phyloP scores from a whole-genome alignment of 2,329 filamentous ascomycete genomes.

The Trichophaea hybrida region DNA sequence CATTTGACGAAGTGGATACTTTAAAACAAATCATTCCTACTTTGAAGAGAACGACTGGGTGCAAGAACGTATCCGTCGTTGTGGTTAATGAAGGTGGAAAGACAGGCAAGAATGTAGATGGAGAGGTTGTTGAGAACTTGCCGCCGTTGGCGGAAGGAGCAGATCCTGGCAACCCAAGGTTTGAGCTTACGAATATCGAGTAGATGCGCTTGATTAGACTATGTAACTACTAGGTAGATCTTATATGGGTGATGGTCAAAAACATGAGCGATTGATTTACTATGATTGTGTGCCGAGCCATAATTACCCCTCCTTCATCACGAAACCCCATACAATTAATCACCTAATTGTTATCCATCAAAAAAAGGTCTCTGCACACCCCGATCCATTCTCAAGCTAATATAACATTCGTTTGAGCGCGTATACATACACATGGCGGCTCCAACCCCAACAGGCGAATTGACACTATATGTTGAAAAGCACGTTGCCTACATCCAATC shows the following conservation, averaged over 20 bases:
- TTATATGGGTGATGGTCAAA: not conserved
- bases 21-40: slow-evolving; percentile 64
- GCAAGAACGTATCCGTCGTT: slow-evolving; percentile 57
- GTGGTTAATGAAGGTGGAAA: slow-evolving; percentile 56
- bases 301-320: not conserved
- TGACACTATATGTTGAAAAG: slow-evolving; percentile 37
- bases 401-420: not conserved
- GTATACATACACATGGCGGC: not conserved
- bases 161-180: slow-evolving; percentile 67
- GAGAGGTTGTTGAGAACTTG: slow-evolving; percentile 43
- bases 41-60: slow-evolving; percentile 61
- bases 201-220: not conserved
- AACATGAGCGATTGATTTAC: not conserved
- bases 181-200: slow-evolving; percentile 34
- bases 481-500: slow-evolving; percentile 91
- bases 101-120: slow-evolving; percentile 42
- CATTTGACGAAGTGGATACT: slow-evolving; percentile 69
- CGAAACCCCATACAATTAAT: too few relatives aligned
- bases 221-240: not conserved
- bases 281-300: not conserved
- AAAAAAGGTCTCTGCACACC: not conserved
- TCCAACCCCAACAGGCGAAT: not conserved
- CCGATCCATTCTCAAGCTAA: not conserved
- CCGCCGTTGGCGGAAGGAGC: slow-evolving; percentile 54
- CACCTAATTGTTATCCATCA: too few relatives aligned